A percentile compares a stretch with the other conserved stretches of the same genome.
Evolutionary conservation across 352 stramenopile genomes (phyloP).

Genomic region (Globisporangium ultimum): DNA sequence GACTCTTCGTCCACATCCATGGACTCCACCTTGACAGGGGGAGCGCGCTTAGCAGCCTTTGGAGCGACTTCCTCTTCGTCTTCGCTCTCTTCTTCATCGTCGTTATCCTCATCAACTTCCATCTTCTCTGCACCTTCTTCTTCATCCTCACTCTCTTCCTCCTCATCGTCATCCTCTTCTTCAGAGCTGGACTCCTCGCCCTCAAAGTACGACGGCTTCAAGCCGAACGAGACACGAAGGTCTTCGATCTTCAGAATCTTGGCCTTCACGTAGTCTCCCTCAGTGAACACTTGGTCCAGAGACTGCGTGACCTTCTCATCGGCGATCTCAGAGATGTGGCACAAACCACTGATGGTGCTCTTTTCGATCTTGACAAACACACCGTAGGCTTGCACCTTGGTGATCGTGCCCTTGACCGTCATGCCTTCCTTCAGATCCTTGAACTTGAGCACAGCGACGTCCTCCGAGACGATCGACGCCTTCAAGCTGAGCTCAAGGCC

Average conservation of each 20-base stretch:
- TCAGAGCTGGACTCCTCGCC: constrained; percentile 88
- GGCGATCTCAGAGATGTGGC: constrained; percentile 95
- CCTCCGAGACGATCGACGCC: constrained; percentile 91
- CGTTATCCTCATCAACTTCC: constrained; percentile 41
- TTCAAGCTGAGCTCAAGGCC: constrained; percentile 93
- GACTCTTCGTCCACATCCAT: constrained; percentile 48
- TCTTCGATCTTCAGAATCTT: constrained; percentile 94
- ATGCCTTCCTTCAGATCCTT: constrained; percentile 88
- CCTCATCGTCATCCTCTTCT: constrained; percentile 73
- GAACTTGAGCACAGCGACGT: constrained; percentile 81
- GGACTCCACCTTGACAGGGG: constrained; percentile 13
- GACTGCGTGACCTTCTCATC: constrained; percentile 93
- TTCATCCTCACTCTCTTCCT: constrained; percentile 34
- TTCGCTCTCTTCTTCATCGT: constrained; percentile 26
- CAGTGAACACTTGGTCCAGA: constrained; percentile 91
- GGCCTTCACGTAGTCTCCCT: constrained; percentile 96
- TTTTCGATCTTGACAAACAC: constrained; percentile 96
- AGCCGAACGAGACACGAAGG: constrained; percentile 90
- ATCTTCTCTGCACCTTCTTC: constrained; percentile 27
- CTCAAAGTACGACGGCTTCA: constrained; percentile 97
- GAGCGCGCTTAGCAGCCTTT: constrained; percentile 1
- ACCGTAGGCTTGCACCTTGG: constrained; percentile 93
- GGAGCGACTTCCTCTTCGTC: background rate
- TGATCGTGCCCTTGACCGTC: constrained; percentile 95
- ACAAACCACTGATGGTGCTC: constrained; percentile 93